Evolutionary conservation across 202 grass and related monocot species (phyloP).

Genomic region (Alloteropsis angusta): DNA sequence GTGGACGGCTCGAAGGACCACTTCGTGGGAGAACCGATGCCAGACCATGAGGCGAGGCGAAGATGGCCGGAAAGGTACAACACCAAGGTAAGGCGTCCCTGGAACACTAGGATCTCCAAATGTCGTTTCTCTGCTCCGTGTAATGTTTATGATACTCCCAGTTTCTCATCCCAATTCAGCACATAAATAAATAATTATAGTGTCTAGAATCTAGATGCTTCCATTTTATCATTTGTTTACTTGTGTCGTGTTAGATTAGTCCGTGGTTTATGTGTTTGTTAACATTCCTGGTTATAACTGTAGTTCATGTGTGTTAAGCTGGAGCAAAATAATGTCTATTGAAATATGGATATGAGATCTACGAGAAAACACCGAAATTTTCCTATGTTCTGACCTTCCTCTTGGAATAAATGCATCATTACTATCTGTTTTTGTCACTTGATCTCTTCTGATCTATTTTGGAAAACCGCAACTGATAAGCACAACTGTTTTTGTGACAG

Average conservation of each 20-base stretch:
- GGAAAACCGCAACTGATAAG: not conserved
- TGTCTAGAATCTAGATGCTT: not conserved
- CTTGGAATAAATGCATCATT: not conserved
- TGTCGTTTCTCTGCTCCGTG: not conserved
- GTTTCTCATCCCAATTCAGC: not conserved
- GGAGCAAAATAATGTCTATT: not conserved
- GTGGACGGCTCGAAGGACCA: not conserved
- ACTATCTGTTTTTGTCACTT: not conserved
- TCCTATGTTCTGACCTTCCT: not conserved
- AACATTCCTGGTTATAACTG: not conserved
- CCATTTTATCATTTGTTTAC: not conserved
- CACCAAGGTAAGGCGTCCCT: not conserved
- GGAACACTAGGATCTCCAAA: not conserved
- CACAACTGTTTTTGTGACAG: not conserved
- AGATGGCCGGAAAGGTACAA: conserved; percentile 29
- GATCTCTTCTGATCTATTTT: not conserved
- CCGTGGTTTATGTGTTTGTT: not conserved
- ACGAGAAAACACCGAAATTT: not conserved
- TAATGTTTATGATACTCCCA: not conserved
- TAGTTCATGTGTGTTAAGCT: not conserved
- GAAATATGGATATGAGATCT: not conserved
- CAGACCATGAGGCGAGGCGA: conserved; percentile 1
- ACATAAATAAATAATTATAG: too few relatives aligned
- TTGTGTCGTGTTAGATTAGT: not conserved
- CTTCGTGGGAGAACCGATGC: conserved; percentile 16